phyloP scores from a whole-genome alignment of 1,139 yeast species.

The Pichia sp. region DNA sequence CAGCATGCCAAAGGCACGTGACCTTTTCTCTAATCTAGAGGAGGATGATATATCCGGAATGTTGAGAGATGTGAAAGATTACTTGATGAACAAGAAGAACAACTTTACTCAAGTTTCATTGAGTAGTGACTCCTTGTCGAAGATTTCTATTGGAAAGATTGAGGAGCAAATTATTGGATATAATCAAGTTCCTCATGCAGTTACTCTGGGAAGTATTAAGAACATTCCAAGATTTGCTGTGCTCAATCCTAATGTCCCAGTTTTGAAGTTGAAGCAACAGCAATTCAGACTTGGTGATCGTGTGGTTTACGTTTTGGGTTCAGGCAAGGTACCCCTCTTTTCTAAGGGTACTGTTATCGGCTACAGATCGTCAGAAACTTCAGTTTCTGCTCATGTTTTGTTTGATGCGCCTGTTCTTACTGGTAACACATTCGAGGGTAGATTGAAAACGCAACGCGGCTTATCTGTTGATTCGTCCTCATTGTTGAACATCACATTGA shows the following conservation, averaged over 20 bases:
- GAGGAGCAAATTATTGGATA: slow-evolving; percentile 56
- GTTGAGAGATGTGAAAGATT: slow-evolving; percentile 39
- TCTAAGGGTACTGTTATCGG: slow-evolving; percentile 90
- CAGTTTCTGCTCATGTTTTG: slow-evolving; percentile 57
- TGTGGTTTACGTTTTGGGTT: slow-evolving; percentile 75
- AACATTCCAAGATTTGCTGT: slow-evolving; percentile 86
- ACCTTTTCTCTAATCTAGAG: slow-evolving; percentile 41
- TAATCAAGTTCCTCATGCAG: slow-evolving; percentile 34
- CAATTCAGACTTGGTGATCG: slow-evolving; percentile 83
- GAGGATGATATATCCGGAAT: slow-evolving; percentile 36
- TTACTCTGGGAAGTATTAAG: slow-evolving; percentile 52
- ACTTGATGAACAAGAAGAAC: slow-evolving; percentile 52
- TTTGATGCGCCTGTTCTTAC: slow-evolving; percentile 81
- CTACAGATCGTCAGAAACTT: slow-evolving; percentile 56
- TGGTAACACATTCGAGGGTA: slow-evolving; percentile 76
- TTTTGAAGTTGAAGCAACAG: slow-evolving; percentile 68
- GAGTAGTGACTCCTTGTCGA: slow-evolving; percentile 74
- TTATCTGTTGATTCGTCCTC: slow-evolving; percentile 75
- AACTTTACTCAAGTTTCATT: slow-evolving; percentile 60
- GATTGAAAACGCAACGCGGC: slow-evolving; percentile 74
- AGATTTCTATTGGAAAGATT: slow-evolving; percentile 56
- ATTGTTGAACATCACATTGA: slow-evolving; percentile 66
- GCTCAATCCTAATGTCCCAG: slow-evolving; percentile 68
- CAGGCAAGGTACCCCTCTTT: slow-evolving; percentile 85
- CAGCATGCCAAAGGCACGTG: slow-evolving; percentile 34